Conservation (phyloP, 306 rosid species). For the peach (Prunus persica) region DNA sequence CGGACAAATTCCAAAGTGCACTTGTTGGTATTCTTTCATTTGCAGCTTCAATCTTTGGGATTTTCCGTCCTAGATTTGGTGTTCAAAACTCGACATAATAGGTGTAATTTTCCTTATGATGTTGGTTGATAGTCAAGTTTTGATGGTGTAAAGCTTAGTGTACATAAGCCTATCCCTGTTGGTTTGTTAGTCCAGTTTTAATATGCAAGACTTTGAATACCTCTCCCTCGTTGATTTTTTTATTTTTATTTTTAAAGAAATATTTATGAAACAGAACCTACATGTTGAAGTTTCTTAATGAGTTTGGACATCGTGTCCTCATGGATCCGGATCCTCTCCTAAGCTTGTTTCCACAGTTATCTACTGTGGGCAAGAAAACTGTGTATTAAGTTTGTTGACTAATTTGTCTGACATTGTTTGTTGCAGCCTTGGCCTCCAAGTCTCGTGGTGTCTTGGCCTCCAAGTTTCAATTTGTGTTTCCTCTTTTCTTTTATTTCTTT, state of each 20-base stretch:
- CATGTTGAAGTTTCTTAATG: too few relatives aligned
- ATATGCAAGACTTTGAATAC: too few relatives aligned
- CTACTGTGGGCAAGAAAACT: too few relatives aligned
- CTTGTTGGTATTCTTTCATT: conserved; percentile 27
- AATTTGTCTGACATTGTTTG: neutral
- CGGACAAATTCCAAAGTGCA: conserved; percentile 23
- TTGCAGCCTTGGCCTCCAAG: neutral
- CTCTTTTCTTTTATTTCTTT: neutral
- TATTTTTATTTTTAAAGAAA: too few relatives aligned
- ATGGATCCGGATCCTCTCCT: too few relatives aligned
- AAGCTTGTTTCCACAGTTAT: too few relatives aligned
- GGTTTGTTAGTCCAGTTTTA: neutral
- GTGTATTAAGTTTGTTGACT: neutral
- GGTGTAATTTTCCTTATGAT: neutral
- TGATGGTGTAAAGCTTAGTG: neutral
- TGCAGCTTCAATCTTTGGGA: conserved; percentile 18
- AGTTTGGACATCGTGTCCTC: too few relatives aligned
- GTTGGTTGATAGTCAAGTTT: neutral
- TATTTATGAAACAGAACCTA: too few relatives aligned
- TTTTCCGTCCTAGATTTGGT: conserved; percentile 1
- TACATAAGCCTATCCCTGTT: neutral
- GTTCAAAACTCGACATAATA: neutral
- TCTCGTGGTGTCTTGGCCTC: neutral
- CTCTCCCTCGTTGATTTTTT: too few relatives aligned
- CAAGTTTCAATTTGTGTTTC: neutral